Base-by-base conservation (phyloP, 768 basidiomycete species). In the Hypholoma sublateritium region DNA sequence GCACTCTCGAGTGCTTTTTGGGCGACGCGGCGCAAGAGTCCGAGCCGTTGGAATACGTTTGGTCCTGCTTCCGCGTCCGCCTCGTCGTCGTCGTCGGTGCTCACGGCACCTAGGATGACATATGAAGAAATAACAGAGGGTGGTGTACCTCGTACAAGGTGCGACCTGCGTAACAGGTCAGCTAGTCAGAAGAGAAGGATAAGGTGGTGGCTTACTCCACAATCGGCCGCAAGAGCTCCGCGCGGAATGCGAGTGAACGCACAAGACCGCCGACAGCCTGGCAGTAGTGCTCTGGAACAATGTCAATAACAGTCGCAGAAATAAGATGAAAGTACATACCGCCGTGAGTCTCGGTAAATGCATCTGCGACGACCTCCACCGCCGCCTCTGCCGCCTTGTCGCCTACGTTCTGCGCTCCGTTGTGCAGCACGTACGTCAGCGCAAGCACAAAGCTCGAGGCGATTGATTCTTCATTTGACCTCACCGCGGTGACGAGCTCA, bases 381-480 rank as follows among this genome's bases (percentile, higher is more conserved):
- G 91, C 88, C 0, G 81, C 73, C 55, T 91, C 89, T 59, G 83
- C 79, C 1, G 86, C 86, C 65, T 87, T 87, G 24, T 89, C 86
- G 0, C 93, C 89, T 6, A 95, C 77, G 61, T 95, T 91, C 52
- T 83, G 75, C 0, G 82, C 83, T 1, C 85, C 93, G 70, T 75
- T 90, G 52, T 70, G 75, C 13, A 88, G 81, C 3, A 98, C 93
- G 28, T 84, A 78, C 0, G 92, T 87, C 42, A 98, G 75, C 1
- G 93, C 91, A 43, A 84, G 71, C 9, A 91, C 78, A 60, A 94
- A 80, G 59, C 91, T 93, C 9, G 84, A 83, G 0, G 89, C 84
- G 48, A 96, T 84, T 3, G 82, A 80, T 44, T 89, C 89, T 51
- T 89, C 89, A 32, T 74, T 80, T 25, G 75, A 68, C 61, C 77